These are phyloP conservation scores for Lachnellula arida DNA, from an alignment of 2,329 filamentous ascomycete species.

Conservation along the genomic window DNA sequence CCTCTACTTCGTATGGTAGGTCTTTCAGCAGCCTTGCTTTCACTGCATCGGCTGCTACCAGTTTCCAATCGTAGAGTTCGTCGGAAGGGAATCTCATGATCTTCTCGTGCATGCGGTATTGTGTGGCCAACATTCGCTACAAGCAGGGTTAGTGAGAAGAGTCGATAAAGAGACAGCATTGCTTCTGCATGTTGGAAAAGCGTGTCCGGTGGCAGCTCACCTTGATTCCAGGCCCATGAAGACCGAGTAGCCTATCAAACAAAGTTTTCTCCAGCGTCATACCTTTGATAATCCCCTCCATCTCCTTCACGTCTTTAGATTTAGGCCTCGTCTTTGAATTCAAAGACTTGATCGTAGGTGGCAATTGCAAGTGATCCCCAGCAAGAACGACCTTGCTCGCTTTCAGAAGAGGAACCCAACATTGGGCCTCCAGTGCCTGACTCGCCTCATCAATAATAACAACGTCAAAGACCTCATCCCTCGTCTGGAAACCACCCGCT, in stretches of 20 bases:
- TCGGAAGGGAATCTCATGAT: conserved; percentile 95
- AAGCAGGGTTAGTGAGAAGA: background rate
- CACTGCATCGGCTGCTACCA: conserved; percentile 77
- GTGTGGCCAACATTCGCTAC: conserved; percentile 80
- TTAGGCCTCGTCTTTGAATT: conserved; percentile 43
- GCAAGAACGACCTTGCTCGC: conserved; percentile 84
- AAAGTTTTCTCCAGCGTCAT: conserved; percentile 80
- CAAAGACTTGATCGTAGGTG: conserved; percentile 86
- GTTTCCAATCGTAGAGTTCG: conserved; percentile 76
- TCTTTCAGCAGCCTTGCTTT: conserved; percentile 70
- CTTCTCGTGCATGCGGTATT: conserved; percentile 95
- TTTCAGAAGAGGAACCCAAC: conserved; percentile 84
- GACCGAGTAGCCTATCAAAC: conserved; percentile 78
- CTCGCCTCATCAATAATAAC: conserved; percentile 95
- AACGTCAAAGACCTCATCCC: conserved; percentile 79
- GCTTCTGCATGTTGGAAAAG: no score
- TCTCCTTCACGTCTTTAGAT: conserved; percentile 32
- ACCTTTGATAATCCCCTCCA: conserved; percentile 41
- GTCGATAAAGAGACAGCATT: background rate
- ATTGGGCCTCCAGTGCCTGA: conserved; percentile 93
- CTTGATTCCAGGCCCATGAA: conserved; percentile 83
- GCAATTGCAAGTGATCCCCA: conserved; percentile 89
- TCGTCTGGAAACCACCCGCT: conserved; percentile 78
- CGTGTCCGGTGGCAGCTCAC: background rate
- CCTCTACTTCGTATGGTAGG: conserved; percentile 70